Conservation (phyloP, 1,139 yeast genomes). For the Taiozyma sp. region DNA sequence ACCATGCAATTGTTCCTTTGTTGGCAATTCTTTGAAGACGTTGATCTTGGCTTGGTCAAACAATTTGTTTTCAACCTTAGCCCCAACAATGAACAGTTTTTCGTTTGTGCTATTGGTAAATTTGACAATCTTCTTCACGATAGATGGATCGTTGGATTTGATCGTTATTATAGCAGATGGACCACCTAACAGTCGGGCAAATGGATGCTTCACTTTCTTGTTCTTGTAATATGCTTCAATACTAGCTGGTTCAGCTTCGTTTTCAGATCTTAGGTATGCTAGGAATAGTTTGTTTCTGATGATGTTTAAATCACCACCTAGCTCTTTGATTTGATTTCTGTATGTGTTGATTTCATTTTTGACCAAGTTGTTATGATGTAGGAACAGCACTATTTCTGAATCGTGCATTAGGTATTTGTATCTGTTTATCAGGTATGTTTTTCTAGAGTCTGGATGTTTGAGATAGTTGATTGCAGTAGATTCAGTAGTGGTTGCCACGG, state of each 20-base stretch:
- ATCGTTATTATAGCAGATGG: conserved; percentile 82
- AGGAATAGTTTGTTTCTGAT: conserved; percentile 64
- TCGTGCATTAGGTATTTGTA: conserved; percentile 67
- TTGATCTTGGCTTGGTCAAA: conserved; percentile 50
- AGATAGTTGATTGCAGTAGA: conserved; percentile 20
- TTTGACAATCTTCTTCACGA: conserved; percentile 57
- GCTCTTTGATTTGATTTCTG: conserved; percentile 53
- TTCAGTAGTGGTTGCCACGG: conserved; percentile 16
- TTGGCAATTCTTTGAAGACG: conserved; percentile 67
- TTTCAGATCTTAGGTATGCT: conserved; percentile 69
- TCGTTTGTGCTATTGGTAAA: conserved; percentile 60
- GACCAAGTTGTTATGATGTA: conserved; percentile 77
- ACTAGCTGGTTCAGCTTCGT: conserved; percentile 72
- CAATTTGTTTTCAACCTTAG: conserved; percentile 60
- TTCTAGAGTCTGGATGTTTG: conserved; percentile 43
- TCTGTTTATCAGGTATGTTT: conserved; percentile 76
- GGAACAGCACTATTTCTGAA: conserved; percentile 64
- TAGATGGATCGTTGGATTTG: conserved; percentile 62
- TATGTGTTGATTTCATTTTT: conserved; percentile 61
- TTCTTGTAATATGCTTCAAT: conserved; percentile 44
- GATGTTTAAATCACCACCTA: conserved; percentile 64
- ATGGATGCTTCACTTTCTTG: conserved; percentile 50
- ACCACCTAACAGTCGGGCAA: conserved; percentile 65
- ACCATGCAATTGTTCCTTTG: conserved; percentile 64
- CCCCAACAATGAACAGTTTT: conserved; percentile 77